phyloP scores from a whole-genome alignment of 305 asterid species.

The Nicotiana rustica region DNA sequence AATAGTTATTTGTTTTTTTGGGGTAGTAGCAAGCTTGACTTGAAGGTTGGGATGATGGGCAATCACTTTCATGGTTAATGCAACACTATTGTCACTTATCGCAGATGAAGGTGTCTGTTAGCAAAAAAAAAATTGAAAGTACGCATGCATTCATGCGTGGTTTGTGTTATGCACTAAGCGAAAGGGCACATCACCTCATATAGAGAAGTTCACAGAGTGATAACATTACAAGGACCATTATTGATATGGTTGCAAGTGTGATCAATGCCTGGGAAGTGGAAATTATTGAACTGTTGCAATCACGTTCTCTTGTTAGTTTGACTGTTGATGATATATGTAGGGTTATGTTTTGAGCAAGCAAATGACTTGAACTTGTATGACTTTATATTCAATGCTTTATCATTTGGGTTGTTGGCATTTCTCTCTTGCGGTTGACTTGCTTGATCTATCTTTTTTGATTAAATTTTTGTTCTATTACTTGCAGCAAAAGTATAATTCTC shows the following conservation, averaged over 20 bases:
- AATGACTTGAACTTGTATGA: not conserved
- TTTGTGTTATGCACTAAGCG: constrained; percentile 22
- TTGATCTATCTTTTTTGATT: not conserved
- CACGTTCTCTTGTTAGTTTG: not conserved
- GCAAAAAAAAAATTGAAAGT: not conserved
- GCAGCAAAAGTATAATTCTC: constrained; percentile 18
- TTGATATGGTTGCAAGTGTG: constrained; percentile 22
- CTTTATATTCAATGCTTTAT: not conserved
- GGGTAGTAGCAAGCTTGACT: not conserved
- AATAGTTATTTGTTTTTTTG: not conserved
- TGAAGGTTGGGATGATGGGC: not conserved
- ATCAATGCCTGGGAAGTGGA: not conserved
- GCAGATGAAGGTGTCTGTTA: not conserved
- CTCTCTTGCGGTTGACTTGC: not conserved
- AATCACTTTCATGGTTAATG: not conserved
- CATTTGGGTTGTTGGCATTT: constrained; percentile 11
- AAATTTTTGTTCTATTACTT: not conserved
- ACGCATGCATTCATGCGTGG: not conserved
- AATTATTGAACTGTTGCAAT: not conserved
- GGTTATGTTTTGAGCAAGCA: not conserved
- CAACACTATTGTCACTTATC: not conserved
- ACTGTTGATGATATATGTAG: not conserved
- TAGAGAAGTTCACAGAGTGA: not conserved
- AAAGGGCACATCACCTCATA: not conserved
- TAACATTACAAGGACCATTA: constrained; percentile 22